phyloP scores from a whole-genome alignment of 2,329 filamentous ascomycete genomes.

The Fusarium cyanostomum region DNA sequence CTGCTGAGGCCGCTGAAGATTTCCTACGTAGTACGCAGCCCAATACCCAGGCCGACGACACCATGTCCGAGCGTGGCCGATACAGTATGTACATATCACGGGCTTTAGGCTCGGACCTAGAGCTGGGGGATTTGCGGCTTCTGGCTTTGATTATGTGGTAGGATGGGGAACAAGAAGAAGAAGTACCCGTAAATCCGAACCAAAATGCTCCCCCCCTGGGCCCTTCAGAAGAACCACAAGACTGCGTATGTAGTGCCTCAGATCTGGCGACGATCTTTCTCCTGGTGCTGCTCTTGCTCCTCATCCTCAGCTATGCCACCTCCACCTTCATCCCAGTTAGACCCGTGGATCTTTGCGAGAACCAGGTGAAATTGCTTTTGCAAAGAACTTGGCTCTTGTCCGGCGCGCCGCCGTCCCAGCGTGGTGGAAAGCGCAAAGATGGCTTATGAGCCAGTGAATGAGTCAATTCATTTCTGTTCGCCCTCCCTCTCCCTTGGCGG shows the following conservation, averaged over 20 bases:
- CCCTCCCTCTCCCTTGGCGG: no score
- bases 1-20: conserved; percentile 29
- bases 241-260: no score
- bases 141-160: conserved; percentile 4
- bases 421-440: neutral
- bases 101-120: neutral
- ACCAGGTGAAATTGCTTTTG: conserved; percentile 2
- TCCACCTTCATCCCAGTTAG: neutral
- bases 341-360: neutral
- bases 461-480: no score
- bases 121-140: neutral
- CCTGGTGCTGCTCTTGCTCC: conserved; percentile 11
- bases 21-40: conserved; percentile 17
- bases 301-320: conserved; percentile 3
- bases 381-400: conserved; percentile 3
- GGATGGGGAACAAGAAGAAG: neutral
- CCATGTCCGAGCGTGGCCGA: conserved; percentile 19
- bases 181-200: neutral
- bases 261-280: conserved; percentile 32
- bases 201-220: neutral
- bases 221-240: neutral
- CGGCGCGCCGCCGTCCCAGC: conserved; percentile 2
- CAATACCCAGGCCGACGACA: no score
- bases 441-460: neutral
- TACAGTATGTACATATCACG: neutral